Conservation (phyloP, 2,329 filamentous ascomycete genomes). For the Aureobasidium vineae region DNA sequence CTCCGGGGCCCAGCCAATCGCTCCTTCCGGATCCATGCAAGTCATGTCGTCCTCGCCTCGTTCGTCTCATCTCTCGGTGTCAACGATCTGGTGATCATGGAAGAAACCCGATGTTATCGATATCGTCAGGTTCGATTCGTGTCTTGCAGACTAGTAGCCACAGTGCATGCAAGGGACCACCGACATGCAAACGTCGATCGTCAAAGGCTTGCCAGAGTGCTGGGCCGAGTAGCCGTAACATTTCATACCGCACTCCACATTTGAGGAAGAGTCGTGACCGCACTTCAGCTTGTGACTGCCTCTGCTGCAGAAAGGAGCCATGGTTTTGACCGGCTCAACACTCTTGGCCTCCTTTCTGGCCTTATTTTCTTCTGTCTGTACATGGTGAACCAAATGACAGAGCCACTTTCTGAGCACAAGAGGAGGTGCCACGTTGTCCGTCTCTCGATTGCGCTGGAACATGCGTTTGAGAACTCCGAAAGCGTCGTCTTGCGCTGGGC, state of each 20-base stretch:
- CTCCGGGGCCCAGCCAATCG: not conserved
- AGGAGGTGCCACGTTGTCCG: not conserved
- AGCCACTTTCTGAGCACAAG: not conserved
- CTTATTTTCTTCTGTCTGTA: not conserved
- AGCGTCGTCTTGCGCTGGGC: not conserved
- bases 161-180: not conserved
- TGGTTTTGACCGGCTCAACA: not conserved
- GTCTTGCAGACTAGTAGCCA: not conserved
- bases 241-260: conserved; percentile 2
- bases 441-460: not conserved
- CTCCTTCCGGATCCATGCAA: not conserved
- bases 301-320: not conserved
- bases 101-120: not conserved
- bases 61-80: not conserved
- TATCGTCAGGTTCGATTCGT: not conserved
- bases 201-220: not conserved
- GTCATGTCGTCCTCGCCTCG: not conserved
- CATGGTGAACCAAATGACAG: not conserved
- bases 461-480: not conserved
- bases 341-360: not conserved
- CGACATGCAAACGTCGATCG: not conserved
- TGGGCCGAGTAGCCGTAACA: not conserved
- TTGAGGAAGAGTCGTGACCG: not conserved
- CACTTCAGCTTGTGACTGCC: conserved; percentile 1
- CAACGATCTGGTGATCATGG: not conserved